These are phyloP conservation scores for Periconia sp. DNA, from an alignment of 2,329 filamentous ascomycete genomes.

Conservation along the genomic window DNA sequence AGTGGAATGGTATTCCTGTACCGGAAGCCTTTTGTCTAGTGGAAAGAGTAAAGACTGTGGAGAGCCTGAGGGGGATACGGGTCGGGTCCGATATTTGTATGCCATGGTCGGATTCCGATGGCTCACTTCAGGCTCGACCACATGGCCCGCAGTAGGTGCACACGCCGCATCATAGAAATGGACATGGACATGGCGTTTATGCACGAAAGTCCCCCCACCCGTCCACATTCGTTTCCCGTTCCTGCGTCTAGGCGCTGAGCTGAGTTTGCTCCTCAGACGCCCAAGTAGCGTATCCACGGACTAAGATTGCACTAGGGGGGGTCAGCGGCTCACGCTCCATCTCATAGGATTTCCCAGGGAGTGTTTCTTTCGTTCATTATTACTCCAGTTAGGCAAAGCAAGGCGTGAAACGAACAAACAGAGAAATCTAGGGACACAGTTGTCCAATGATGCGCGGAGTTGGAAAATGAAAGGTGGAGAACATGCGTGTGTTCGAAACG, in stretches of 20 bases:
- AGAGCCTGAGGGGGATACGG: conserved; percentile 9
- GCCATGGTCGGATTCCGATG: conserved; percentile 16
- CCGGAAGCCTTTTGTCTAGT: conserved; percentile 24
- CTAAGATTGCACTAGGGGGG: conserved; percentile 13
- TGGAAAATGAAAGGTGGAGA: conserved; percentile 15
- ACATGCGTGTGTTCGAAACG: conserved; percentile 13
- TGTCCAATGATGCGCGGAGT: conserved; percentile 4
- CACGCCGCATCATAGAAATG: not conserved
- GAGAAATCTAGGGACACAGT: not conserved
- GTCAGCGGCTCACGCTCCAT: conserved; percentile 2
- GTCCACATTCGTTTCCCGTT: no score
- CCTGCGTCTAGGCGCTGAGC: not conserved
- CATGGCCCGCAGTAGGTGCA: not conserved
- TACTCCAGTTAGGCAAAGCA: not conserved
- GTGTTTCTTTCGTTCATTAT: conserved; percentile 3
- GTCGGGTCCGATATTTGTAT: conserved; percentile 17
- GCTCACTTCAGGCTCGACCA: not conserved
- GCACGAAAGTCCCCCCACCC: not conserved
- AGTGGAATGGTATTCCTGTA: conserved; percentile 39
- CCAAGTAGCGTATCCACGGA: conserved; percentile 2
- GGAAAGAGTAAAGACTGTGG: conserved; percentile 7
- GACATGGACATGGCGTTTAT: not conserved
- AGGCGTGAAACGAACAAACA: conserved; percentile 9
- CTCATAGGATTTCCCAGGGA: conserved; percentile 1
- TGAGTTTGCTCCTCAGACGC: not conserved